Evolutionary conservation across 164 flowering plant genomes (phyloP).

Genomic region (Warburgia ugandensis): DNA sequence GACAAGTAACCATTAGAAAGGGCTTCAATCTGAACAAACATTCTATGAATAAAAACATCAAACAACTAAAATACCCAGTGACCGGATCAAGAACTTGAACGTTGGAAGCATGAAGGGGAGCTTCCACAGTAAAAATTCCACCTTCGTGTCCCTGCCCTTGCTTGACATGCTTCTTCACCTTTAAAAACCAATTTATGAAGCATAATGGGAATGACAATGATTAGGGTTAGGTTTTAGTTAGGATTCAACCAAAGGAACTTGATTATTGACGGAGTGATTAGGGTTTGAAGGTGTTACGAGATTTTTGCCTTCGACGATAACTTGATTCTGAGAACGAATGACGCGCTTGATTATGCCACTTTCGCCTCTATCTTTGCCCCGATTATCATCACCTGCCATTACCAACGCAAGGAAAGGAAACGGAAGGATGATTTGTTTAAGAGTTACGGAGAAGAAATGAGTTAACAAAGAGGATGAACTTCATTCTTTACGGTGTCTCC

Average conservation of each 20-base stretch:
- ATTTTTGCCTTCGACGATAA: constrained; percentile 93
- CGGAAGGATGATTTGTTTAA: too few species aligned
- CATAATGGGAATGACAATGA: too few species aligned
- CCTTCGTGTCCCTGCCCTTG: constrained; percentile 94
- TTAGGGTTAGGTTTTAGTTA: too few species aligned
- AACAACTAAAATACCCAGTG: constrained; percentile 41
- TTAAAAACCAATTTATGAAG: too few species aligned
- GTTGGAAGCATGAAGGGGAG: constrained; percentile 93
- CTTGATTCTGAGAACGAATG: constrained; percentile 86
- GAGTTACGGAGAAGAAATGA: background rate
- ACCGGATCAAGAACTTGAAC: constrained; percentile 82
- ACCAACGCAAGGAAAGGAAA: too few species aligned
- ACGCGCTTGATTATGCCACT: constrained; percentile 84
- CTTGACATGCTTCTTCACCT: constrained; percentile 91
- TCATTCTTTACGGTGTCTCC: constrained; percentile 65
- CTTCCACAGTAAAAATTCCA: constrained; percentile 92
- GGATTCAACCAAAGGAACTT: too few species aligned
- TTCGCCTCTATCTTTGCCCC: constrained; percentile 89
- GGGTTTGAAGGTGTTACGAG: constrained; percentile 57
- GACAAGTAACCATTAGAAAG: too few species aligned
- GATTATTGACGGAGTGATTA: too few species aligned
- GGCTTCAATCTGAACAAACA: background rate
- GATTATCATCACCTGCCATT: constrained; percentile 88
- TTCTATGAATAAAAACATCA: background rate
- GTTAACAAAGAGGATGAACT: background rate